Base-by-base conservation (phyloP, 331 rosid species). In the Cydonia oblonga region DNA sequence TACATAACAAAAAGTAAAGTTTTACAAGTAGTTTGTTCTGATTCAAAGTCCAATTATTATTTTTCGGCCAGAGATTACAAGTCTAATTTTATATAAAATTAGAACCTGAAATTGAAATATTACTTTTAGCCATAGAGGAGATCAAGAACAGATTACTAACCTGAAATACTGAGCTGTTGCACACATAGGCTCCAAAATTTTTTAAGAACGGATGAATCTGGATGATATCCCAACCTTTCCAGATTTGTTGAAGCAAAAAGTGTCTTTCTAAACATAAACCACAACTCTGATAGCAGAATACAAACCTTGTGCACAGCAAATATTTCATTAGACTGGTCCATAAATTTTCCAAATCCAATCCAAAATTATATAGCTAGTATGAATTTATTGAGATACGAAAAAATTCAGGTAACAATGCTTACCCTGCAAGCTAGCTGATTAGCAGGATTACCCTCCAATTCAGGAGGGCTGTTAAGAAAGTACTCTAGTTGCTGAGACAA, bases 111-210 rank as follows among this genome's bases (percentile, higher is more conserved):
- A 54, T 46, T 24, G 66, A 33, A 9, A 35, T 5, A 6, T 38
- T 51, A 57, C 51, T 59, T 26, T 29, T 13, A 60, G 49, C 20
- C 30, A 18, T 7, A 59, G 12, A 68, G 23, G 58, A 9, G 62
- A 61, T 5, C n/a, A 66, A 69, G 23, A 58, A 68, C 16, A 20
- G 3, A 14, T 15, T 12, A 28, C 32, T 79, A 70, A 93, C 98
- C 98, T 81, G 95, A 80, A 61, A 75, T 81, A 84, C 74, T 78
- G 62, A 93, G 96, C 81, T 86, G 96, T 38, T 75, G 87, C 83
- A 83, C 88, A 85, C 96, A 89, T 69, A 91, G 86, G 81, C 75
- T 84, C 98, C 98, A 93, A 68, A 86, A 93, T 66, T 84, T 89
- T 76, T 76, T 86, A 67, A 91, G 79, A 79, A 68, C 25, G 28